Evolutionary conservation across 139 green algal species (phyloP), one percentile per base, ranked within the genome.

Genomic region (Diplosphaera chodatii): DNA sequence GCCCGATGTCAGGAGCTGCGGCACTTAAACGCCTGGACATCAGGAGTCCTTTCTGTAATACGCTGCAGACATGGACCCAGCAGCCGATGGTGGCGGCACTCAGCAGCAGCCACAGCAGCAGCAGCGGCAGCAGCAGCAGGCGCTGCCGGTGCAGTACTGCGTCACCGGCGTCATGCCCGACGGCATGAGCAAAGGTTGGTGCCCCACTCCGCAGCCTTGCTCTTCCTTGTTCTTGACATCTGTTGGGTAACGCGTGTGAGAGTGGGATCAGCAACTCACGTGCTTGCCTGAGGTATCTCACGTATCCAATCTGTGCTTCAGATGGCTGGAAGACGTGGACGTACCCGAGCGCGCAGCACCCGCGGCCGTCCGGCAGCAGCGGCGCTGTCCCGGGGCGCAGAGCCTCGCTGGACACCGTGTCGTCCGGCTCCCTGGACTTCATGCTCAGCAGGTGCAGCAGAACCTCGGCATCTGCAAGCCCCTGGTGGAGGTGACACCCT

Each of bases 371-470:
- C n/a, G 63, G 34, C 48, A 59, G 48, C 48, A n/a, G 16, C 48
- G 48, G 16, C 48, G 48, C 48, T 3, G 3, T 25, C 13, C 3
- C 48, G 48, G 25, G 22, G 48, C 16, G 48, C 13, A 5, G 13
- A 4, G 16, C 48, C 13, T 25, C 29, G 20, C 22, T 23, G 16
- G 67, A 63, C 27, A 40, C 48, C 34, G 29, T 33, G 59, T 6
- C 6, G 25, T 59, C 28, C 22, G 29, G 67, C 68, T 28, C 56
- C 32, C 31, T 32, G 33, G 65, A 28, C 16, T 65, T 30, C 40
- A 34, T 40, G 65, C 40, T 48, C 70, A 69, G 70, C 48, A 33
- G 22, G 20, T 48, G 64, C 28, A 65, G n/a, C n/a, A n/a, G n/a
- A n/a, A n/a, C n/a, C n/a, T n/a, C n/a, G n/a, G n/a, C n/a, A n/a